Conservation (phyloP, 257 asterid genomes). For the Ballota nigra region DNA sequence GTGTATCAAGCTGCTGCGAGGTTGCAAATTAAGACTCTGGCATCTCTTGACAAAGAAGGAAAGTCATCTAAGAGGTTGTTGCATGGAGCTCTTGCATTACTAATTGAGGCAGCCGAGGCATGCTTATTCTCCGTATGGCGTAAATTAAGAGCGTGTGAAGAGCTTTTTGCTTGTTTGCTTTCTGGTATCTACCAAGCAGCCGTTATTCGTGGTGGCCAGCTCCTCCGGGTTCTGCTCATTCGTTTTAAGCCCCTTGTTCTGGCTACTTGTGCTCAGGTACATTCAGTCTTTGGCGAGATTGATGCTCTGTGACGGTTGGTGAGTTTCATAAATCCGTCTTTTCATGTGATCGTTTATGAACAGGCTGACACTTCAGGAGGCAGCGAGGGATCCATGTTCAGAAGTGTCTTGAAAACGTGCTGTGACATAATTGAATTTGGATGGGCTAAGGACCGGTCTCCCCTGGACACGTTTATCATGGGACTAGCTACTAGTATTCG, state of each 20-base stretch:
- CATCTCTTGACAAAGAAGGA: conserved; percentile 77
- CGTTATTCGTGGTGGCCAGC: conserved; percentile 82
- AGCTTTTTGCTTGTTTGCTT: conserved; percentile 82
- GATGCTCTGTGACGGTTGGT: conserved; percentile 18
- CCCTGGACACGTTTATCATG: conserved; percentile 92
- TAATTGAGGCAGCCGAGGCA: conserved; percentile 87
- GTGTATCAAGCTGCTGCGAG: conserved; percentile 84
- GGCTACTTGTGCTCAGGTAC: conserved; percentile 88
- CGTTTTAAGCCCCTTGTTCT: conserved; percentile 87
- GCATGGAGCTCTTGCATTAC: conserved; percentile 84
- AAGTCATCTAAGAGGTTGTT: conserved; percentile 85
- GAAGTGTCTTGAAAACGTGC: conserved; percentile 81
- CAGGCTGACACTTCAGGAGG: conserved; percentile 83
- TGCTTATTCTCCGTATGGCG: conserved; percentile 86
- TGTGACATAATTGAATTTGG: conserved; percentile 89
- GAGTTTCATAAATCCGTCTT: conserved; percentile 20
- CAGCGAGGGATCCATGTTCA: conserved; percentile 86
- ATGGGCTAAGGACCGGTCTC: conserved; percentile 88
- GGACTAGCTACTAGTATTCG: conserved; percentile 86
- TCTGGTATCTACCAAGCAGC: conserved; percentile 92
- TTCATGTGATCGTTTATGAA: conserved; percentile 19
- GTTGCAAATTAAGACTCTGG: conserved; percentile 71
- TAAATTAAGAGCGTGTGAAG: conserved; percentile 90
- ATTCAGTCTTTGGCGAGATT: conserved; percentile 24
- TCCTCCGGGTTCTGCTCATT: conserved; percentile 81